A percentile compares a stretch with the other conserved stretches of the same genome.
Evolutionary conservation across 177 flowering plant species (phyloP).

Genomic region (Vitis hybrid): DNA sequence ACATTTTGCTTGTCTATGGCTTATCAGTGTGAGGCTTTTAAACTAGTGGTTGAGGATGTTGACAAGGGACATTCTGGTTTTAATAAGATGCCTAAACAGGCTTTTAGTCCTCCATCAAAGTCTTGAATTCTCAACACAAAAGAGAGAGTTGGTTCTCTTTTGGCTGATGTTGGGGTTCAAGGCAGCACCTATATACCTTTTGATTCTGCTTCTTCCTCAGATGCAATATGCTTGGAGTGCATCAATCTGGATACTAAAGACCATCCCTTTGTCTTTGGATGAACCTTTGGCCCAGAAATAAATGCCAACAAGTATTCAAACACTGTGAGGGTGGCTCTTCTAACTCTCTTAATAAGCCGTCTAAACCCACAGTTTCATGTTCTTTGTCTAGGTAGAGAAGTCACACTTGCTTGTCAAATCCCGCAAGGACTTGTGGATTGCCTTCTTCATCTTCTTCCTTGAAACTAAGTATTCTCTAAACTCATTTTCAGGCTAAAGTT

Average conservation of each 20-base stretch:
- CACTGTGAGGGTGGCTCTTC: constrained; percentile 16
- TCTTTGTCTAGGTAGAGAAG: too few species aligned
- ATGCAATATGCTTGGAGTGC: constrained; percentile 1
- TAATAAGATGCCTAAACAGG: too few species aligned
- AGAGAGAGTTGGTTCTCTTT: too few species aligned
- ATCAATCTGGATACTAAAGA: constrained; percentile 16
- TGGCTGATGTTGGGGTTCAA: background rate
- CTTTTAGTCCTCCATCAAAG: too few species aligned
- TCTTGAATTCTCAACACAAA: too few species aligned
- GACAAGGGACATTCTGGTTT: too few species aligned
- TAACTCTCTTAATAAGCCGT: constrained; percentile 21
- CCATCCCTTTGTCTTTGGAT: constrained; percentile 12
- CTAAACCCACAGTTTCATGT: background rate
- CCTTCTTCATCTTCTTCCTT: constrained; percentile 29
- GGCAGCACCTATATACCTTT: constrained; percentile 6
- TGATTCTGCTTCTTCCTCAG: background rate
- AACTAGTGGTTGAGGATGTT: constrained; percentile 3
- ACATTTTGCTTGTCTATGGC: too few species aligned
- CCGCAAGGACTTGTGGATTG: constrained; percentile 20
- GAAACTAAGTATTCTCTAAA: constrained; percentile 11
- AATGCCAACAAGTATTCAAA: constrained; percentile 23
- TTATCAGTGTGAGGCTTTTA: too few species aligned
- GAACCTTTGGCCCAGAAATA: constrained; percentile 18
- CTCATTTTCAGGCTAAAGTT: background rate
- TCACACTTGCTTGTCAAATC: background rate